Percentiles rank a stretch among this genome's conserved stretches.
Evolutionary conservation across 768 basidiomycete genomes (phyloP).

Genomic region (Chalciporus chontae): DNA sequence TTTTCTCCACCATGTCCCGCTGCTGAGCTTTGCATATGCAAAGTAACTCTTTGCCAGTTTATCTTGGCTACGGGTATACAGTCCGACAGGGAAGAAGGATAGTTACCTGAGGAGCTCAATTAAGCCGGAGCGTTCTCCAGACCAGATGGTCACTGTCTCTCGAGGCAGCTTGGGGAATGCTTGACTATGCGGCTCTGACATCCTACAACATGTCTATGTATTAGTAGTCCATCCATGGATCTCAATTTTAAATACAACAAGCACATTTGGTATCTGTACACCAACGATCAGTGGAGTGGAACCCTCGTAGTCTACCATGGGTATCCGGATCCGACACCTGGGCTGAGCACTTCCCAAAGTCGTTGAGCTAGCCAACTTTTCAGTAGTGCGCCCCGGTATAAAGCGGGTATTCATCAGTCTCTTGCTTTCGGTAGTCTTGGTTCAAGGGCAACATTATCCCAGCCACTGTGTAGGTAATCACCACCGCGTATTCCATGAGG

Average conservation of each 20-base stretch:
- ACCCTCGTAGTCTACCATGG: not conserved
- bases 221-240: no score
- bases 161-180: constrained; percentile 48
- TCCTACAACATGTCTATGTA: constrained; percentile 3
- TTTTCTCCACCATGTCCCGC: constrained; percentile 11
- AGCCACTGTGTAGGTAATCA: constrained; percentile 38
- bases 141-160: constrained; percentile 34
- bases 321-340: not conserved
- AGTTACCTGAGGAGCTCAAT: constrained; percentile 49
- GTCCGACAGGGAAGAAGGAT: constrained; percentile 42
- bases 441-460: constrained; percentile 30
- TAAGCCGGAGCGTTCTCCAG: constrained; percentile 75
- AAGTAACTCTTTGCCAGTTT: constrained; percentile 54
- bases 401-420: constrained; percentile 30
- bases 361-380: not conserved
- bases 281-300: not conserved
- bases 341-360: no score
- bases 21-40: constrained; percentile 30
- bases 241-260: no score
- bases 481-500: constrained; percentile 55
- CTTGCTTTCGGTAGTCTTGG: constrained; percentile 29
- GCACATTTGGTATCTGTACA: not conserved
- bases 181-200: constrained; percentile 78
- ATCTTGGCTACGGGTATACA: constrained; percentile 51
- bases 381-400: constrained; percentile 19